These are phyloP conservation scores for Drechslerella dactyloides DNA, from an alignment of 2,329 filamentous ascomycete species.

Conservation along the genomic window DNA sequence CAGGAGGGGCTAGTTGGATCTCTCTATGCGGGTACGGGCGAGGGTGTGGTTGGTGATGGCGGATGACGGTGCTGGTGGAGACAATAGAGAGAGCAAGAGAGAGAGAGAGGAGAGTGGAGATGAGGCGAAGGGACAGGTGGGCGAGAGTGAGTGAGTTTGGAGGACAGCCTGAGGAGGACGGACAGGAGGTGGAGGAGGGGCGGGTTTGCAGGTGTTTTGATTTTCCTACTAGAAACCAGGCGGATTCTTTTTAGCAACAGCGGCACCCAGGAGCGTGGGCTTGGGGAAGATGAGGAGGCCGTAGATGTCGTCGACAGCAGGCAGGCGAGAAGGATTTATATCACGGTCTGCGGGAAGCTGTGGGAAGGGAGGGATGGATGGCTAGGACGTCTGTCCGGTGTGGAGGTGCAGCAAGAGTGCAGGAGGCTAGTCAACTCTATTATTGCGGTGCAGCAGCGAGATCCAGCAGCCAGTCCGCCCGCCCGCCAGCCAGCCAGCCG, in stretches of 20 bases:
- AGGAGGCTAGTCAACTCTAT: slow-evolving; percentile 5
- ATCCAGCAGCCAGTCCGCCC: slow-evolving; percentile 8
- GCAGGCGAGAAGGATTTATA: not conserved
- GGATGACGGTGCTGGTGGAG: slow-evolving; percentile 3
- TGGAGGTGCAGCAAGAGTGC: slow-evolving; percentile 12
- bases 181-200: slow-evolving; percentile 42
- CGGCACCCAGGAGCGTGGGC: slow-evolving; percentile 19
- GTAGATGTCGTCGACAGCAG: not conserved
- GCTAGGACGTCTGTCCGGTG: slow-evolving; percentile 2
- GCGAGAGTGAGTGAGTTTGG: slow-evolving; percentile 2
- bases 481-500: too few relatives aligned
- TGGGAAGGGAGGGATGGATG: not conserved
- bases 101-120: slow-evolving; percentile 49
- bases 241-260: slow-evolving; percentile 32
- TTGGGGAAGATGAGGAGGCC: not conserved
- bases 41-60: slow-evolving; percentile 45
- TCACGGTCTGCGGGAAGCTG: not conserved
- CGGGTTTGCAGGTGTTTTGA: slow-evolving; percentile 31
- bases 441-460: slow-evolving; percentile 29
- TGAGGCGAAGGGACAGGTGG: slow-evolving; percentile 11
- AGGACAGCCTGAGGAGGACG: slow-evolving; percentile 12
- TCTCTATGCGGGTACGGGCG: slow-evolving; percentile 46
- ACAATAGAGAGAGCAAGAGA: slow-evolving; percentile 43
- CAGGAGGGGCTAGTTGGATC: slow-evolving; percentile 23
- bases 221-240: slow-evolving; percentile 50